Evolutionary conservation across 148 eudicot genomes (phyloP).

Genomic region (Silene latifolia): DNA sequence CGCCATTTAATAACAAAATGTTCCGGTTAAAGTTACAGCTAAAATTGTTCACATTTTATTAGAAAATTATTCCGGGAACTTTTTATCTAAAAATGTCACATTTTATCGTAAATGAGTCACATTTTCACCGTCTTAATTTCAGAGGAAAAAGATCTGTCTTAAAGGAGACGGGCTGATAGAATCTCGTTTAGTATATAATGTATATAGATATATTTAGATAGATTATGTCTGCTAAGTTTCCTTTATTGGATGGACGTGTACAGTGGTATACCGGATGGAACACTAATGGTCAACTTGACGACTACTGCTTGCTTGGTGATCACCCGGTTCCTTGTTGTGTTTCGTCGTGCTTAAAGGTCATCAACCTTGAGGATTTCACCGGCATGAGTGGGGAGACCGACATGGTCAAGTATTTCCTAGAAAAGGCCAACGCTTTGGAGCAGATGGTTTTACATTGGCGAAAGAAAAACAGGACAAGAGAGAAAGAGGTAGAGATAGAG

Average conservation of each 20-base stretch:
- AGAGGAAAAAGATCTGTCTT: too few species aligned
- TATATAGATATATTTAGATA: neutral
- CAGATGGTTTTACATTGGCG: conserved; percentile 15
- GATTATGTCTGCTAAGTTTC: too few species aligned
- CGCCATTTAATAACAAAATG: too few species aligned
- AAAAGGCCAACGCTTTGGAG: conserved; percentile 8
- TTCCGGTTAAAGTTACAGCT: too few species aligned
- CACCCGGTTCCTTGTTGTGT: conserved; percentile 12
- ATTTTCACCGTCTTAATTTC: too few species aligned
- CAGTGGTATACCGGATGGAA: neutral
- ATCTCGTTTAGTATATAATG: neutral
- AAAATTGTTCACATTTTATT: too few species aligned
- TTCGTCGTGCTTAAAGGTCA: conserved; percentile 9
- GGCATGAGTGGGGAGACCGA: conserved; percentile 6
- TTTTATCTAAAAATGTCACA: too few species aligned
- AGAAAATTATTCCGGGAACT: too few species aligned
- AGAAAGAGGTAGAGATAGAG: neutral
- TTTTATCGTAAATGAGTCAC: too few species aligned
- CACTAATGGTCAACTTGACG: neutral
- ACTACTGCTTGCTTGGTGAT: neutral
- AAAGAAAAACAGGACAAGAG: neutral
- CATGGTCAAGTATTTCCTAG: conserved; percentile 12
- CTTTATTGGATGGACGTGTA: neutral
- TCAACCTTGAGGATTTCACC: conserved; percentile 7
- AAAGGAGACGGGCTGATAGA: too few species aligned